Evolutionary conservation across 2,329 filamentous ascomycete genomes (phyloP).

Genomic region (Trichoderma sp.): DNA sequence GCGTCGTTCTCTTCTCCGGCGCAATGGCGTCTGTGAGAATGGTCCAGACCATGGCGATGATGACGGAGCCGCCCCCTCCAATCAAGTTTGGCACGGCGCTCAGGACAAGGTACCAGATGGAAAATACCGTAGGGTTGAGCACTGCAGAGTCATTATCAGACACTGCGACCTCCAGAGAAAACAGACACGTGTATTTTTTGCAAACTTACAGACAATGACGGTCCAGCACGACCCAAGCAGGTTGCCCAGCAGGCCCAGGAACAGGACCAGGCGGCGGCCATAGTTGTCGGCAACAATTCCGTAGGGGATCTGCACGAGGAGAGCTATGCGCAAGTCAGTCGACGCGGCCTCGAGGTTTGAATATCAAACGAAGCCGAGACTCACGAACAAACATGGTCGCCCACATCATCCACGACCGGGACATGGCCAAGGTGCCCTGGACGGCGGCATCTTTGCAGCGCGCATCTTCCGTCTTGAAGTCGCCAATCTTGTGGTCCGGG

Average conservation of each 20-base stretch:
- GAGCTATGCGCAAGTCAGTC: constrained; percentile 41
- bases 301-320: constrained; percentile 48
- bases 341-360: too few relatives aligned
- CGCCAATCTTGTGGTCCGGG: constrained; percentile 41
- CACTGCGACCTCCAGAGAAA: too few relatives aligned
- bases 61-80: constrained; percentile 44
- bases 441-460: constrained; percentile 53
- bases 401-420: constrained; percentile 49
- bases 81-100: constrained; percentile 41
- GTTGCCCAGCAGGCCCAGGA: constrained; percentile 38
- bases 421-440: constrained; percentile 53
- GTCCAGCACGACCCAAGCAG: constrained; percentile 34
- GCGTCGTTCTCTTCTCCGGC: constrained; percentile 39
- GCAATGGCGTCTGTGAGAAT: constrained; percentile 47
- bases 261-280: constrained; percentile 46
- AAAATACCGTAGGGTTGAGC: constrained; percentile 40
- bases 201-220: background rate
- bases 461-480: constrained; percentile 38
- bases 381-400: constrained; percentile 43
- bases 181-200: too few relatives aligned
- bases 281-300: constrained; percentile 51
- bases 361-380: too few relatives aligned
- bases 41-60: constrained; percentile 48
- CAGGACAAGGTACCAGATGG: constrained; percentile 43
- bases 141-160: constrained; percentile 32